phyloP scores from a whole-genome alignment of 164 flowering plant genomes.

The Nymphaea thermarum region DNA sequence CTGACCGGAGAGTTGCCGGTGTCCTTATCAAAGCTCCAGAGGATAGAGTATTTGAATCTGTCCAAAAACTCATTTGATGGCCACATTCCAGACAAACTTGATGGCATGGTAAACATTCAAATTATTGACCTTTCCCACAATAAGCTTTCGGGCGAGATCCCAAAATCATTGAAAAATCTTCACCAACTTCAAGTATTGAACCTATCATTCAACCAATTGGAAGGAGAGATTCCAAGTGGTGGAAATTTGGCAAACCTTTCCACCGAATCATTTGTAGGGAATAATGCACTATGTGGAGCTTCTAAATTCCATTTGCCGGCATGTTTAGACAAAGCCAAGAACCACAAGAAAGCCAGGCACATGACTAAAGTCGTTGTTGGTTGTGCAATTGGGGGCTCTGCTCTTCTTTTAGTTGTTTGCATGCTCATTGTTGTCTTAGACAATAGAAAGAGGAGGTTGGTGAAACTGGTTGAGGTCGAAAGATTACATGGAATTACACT shows the following conservation, averaged over 20 bases:
- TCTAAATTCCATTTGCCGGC: not conserved
- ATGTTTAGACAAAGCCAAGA: no score
- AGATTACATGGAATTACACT: no score
- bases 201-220: constrained; percentile 3
- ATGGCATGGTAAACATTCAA: not conserved
- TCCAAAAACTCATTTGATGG: not conserved
- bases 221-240: constrained; percentile 3
- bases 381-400: not conserved
- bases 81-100: not conserved
- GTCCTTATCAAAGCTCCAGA: not conserved
- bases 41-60: not conserved
- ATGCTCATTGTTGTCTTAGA: not conserved
- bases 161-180: not conserved
- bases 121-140: not conserved
- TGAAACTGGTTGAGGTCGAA: not conserved
- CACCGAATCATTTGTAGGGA: not conserved
- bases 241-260: constrained; percentile 2
- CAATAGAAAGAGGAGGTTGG: not conserved
- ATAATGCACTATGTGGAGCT: constrained; percentile 2
- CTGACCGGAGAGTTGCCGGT: not conserved
- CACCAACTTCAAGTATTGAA: not conserved
- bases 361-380: no score
- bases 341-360: no score
- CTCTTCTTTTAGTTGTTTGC: not conserved
- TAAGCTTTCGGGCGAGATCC: constrained; percentile 1